Conservation (phyloP, 2,329 filamentous ascomycete genomes). For the Eurotiales sp. region DNA sequence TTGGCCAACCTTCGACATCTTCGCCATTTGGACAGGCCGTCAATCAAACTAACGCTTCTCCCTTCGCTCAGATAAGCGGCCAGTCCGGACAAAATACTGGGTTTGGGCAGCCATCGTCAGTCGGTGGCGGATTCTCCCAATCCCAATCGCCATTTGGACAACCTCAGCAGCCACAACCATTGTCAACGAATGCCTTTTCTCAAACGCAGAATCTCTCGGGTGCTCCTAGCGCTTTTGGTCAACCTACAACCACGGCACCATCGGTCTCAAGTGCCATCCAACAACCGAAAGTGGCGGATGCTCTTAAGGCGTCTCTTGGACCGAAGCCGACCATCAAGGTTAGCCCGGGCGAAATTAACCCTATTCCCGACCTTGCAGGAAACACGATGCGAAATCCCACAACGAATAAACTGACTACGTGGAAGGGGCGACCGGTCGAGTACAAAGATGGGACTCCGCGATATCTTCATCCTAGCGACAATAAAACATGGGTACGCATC, state of each 20-base stretch:
- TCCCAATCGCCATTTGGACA: constrained; percentile 26
- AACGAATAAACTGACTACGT: constrained; percentile 48
- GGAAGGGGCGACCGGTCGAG: constrained; percentile 61
- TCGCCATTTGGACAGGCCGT: constrained; percentile 44
- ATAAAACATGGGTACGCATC: constrained; percentile 60
- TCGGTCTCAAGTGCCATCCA: constrained; percentile 29
- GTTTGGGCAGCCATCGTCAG: constrained; percentile 11
- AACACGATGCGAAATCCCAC: constrained; percentile 33
- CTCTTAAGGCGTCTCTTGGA: constrained; percentile 20
- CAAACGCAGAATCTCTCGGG: constrained; percentile 26
- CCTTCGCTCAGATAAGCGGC: constrained; percentile 27
- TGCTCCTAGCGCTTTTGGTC: constrained; percentile 28
- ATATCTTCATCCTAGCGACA: constrained; percentile 48
- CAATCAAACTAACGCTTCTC: constrained; percentile 26
- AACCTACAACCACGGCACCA: constrained; percentile 20
- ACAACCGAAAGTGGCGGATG: constrained; percentile 19
- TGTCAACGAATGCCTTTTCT: constrained; percentile 15
- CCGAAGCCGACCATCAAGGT: constrained; percentile 26
- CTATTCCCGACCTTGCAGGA: constrained; percentile 34
- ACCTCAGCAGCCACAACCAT: constrained; percentile 19
- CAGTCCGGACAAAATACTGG: constrained; percentile 19
- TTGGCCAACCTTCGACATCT: constrained; percentile 8
- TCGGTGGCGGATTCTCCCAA: constrained; percentile 5
- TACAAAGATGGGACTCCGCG: constrained; percentile 54
- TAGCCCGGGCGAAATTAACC: constrained; percentile 29